Evolutionary conservation across 768 basidiomycete species (phyloP), one percentile per base, ranked within the genome.

Genomic region (Leccinum incarnatum): DNA sequence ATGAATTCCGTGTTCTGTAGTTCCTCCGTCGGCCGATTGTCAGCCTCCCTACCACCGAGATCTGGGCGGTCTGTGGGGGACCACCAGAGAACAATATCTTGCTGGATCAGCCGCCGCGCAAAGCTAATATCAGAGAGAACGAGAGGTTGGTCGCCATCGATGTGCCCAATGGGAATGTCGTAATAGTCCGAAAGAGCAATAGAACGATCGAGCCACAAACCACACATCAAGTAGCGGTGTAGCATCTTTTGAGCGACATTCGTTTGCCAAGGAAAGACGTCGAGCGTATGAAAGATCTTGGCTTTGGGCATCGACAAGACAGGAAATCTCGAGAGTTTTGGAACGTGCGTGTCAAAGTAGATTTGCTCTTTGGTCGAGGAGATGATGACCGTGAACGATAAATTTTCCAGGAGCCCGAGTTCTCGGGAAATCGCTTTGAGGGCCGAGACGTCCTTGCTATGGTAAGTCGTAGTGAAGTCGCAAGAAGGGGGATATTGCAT

Each of bases 61-160:
- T 99, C 97, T 3, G 97, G 95, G 19, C 83, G 83, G 30, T 92
- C 86, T 4, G 88, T 84, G 2, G 89, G 82, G 9, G 97, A 96
- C 97, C 97, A 99, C 97, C 97, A 99, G 3, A 99, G 78, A 3
- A 98, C 79, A 67, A 92, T 86, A 67, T 98, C 97, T 62, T 98
- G 93, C 50, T 88, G 86, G 30, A 88, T 77, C 54, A 98, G 75
- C 45, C 91, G 85, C 42, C 96, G 86, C 2, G 97, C 92, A 65
- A 98, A 97, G 62, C 85, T 89, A 63, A 99, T 80, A 65, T 99
- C 97, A 1, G 94, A 85, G 51, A 96, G 77, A 65, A 89, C 80
- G n/a, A 98, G 77, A 1, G 93, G 88, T 47, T 91, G 87, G 67
- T 99, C 97, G 4, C 89, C 87, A 45, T 95, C 93, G 40, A 98